Evolutionary conservation across 2,329 filamentous ascomycete genomes (phyloP).

Genomic region (Botrytis pseudocinerea): DNA sequence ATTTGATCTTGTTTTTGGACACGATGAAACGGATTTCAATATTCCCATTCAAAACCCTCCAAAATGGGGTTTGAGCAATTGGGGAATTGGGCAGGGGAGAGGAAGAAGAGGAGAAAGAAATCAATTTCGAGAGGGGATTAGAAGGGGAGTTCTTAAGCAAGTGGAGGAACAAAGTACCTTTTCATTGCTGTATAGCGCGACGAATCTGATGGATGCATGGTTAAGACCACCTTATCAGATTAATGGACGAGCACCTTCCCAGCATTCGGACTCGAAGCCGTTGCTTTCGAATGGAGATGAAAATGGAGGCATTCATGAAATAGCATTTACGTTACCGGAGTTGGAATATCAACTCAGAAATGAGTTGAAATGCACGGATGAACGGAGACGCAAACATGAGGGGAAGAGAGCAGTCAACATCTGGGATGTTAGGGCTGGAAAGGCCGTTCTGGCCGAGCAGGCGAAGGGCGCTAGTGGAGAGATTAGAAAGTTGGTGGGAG

Average conservation of each 20-base stretch:
- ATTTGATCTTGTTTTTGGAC: conserved; percentile 17
- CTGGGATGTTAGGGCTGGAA: conserved; percentile 17
- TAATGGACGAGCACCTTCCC: neutral
- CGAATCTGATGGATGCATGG: conserved; percentile 14
- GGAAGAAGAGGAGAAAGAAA: conserved; percentile 1
- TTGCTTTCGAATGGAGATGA: conserved; percentile 7
- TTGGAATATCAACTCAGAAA: conserved; percentile 14
- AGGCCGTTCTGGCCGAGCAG: conserved; percentile 11
- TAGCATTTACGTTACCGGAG: conserved; percentile 1
- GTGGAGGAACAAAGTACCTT: neutral
- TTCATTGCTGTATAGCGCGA: conserved; percentile 4
- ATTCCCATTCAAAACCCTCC: neutral
- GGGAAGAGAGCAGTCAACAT: conserved; percentile 13
- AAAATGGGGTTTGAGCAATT: neutral
- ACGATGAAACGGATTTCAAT: conserved; percentile 24
- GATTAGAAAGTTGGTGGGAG: conserved; percentile 9
- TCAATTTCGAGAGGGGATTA: conserved; percentile 11
- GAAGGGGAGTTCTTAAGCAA: conserved; percentile 4
- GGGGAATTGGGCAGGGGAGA: conserved; percentile 3
- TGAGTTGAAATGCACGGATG: conserved; percentile 12
- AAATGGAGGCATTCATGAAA: neutral
- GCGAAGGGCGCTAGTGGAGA: conserved; percentile 12
- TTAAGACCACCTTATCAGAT: conserved; percentile 5
- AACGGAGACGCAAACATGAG: conserved; percentile 19
- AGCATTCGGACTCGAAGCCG: conserved; percentile 1